A percentile compares a stretch with the other conserved stretches of the same genome.
phyloP scores from a whole-genome alignment of 495 filamentous ascomycete genomes.

The Podospora didyma region DNA sequence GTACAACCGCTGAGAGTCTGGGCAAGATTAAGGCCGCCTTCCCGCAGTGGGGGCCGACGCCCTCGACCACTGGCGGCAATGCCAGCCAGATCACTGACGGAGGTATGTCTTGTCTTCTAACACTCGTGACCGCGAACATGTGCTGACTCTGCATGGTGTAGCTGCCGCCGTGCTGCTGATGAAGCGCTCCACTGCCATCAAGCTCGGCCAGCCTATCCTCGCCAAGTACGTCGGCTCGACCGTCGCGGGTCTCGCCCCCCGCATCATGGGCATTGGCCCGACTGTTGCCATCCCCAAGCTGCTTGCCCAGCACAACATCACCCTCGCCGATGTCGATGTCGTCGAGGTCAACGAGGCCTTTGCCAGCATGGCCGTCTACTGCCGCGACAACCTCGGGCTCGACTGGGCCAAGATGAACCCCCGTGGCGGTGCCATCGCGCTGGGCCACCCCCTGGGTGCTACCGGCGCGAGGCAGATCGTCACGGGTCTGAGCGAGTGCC shows the following conservation, averaged over 20 bases:
- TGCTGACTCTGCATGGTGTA: slow-evolving; percentile 11
- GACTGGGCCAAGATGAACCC: slow-evolving; percentile 87
- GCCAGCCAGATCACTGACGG: slow-evolving; percentile 94
- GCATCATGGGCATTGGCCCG: slow-evolving; percentile 97
- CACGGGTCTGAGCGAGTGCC: slow-evolving; percentile 76
- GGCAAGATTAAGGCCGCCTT: slow-evolving; percentile 89
- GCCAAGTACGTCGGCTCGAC: slow-evolving; percentile 94
- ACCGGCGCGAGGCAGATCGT: slow-evolving; percentile 79
- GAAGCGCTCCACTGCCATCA: slow-evolving; percentile 84
- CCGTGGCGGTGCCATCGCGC: slow-evolving; percentile 71
- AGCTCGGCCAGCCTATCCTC: slow-evolving; percentile 85
- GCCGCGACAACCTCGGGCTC: slow-evolving; percentile 68
- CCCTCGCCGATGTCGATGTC: slow-evolving; percentile 80
- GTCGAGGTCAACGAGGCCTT: slow-evolving; percentile 98
- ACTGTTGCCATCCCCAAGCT: slow-evolving; percentile 94
- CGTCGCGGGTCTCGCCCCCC: slow-evolving; percentile 80
- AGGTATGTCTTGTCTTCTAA: slow-evolving; percentile 29
- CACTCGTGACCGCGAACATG: background rate
- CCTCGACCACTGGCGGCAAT: slow-evolving; percentile 90
- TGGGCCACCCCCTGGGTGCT: slow-evolving; percentile 78
- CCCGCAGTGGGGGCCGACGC: slow-evolving; percentile 77
- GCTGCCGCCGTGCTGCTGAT: slow-evolving; percentile 89
- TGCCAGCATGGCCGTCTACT: slow-evolving; percentile 96
- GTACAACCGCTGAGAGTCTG: slow-evolving; percentile 79
- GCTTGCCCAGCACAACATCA: slow-evolving; percentile 71